Percentiles rank a stretch among this genome's conserved stretches.
These are phyloP conservation scores for Beauveria caledonica DNA, from an alignment of 2,329 filamentous ascomycete species.

Conservation along the genomic window DNA sequence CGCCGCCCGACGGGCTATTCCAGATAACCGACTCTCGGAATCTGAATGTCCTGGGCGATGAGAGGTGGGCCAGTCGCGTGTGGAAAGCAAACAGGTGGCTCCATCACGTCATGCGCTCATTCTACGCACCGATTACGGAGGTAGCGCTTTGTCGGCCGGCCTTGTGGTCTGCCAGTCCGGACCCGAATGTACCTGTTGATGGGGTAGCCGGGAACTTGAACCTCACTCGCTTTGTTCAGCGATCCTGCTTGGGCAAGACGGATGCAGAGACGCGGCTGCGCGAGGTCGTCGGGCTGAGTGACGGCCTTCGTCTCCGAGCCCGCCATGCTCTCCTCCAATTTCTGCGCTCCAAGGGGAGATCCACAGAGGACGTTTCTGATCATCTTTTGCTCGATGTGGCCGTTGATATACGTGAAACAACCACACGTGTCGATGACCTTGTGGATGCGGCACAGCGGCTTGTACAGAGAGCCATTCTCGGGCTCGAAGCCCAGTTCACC, in stretches of 20 bases:
- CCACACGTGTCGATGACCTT: background rate
- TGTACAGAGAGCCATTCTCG: conserved; percentile 2
- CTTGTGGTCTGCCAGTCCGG: background rate
- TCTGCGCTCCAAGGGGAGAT: background rate
- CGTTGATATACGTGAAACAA: background rate
- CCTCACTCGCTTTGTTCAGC: background rate
- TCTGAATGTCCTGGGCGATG: background rate
- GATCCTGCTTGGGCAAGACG: background rate
- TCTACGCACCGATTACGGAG: background rate
- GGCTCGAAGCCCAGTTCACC: background rate
- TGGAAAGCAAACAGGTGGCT: conserved; percentile 4
- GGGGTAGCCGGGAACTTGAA: background rate
- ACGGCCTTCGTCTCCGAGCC: conserved; percentile 3
- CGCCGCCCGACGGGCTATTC: background rate
- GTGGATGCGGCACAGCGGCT: conserved; percentile 1
- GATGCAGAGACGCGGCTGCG: background rate
- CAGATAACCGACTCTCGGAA: background rate
- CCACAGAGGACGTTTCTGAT: background rate
- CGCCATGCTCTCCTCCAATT: background rate
- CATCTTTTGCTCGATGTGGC: conserved; percentile 4
- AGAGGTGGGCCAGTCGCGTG: background rate
- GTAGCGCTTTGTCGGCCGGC: conserved; percentile 2
- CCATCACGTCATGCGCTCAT: background rate
- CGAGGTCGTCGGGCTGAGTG: background rate
- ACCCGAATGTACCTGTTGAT: background rate